Base-by-base conservation (phyloP, 2,329 filamentous ascomycete genomes). In the Arthrocladium fulminans region DNA sequence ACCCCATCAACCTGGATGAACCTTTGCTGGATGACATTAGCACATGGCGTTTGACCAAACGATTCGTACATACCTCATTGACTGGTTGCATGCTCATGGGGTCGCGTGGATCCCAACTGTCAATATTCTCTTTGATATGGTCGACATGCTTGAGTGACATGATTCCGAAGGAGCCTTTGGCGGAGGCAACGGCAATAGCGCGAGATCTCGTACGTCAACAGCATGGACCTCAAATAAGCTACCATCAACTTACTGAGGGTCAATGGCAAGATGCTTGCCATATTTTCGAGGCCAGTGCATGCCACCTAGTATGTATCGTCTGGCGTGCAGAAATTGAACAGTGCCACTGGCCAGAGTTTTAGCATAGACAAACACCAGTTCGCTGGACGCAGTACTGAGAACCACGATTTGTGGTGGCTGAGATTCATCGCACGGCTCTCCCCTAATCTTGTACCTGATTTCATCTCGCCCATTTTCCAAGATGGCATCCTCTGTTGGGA, bases 371-470 rank as follows among this genome's bases (percentile, higher is more conserved):
- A 96, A 95, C 20, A 90, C 73, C 44, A 87, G 70, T 50, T 86
- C 80, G 30, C 82, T 81, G 13, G 77, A 79, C 54, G 86, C 82
- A 7, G 96, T 74, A 19, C 86, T 80, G 13, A 97, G 68, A 3
- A 92, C 75, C 13, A 97, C 70, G 20, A 89, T 71, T 60, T 97
- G 88, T n/a, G 87, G 84, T 10, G 89, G 86, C 48, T 84, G 63
- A n/a, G 42, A 39, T 37, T 51, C 51, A 9, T 43, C 27, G 37
- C 52, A 41, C 2, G 51, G 51, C n/a, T 51, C 37, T 27, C 53
- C 57, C 25, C 49, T 42, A 42, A 51, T 48, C 12, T 40, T 54
- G 45, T 50, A 59, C 8, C 48, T 45, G 27, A 57, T 54, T 30
- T 57, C 51, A 38, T 52, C 50, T 29, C 56, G 47, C 19, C 56